These are phyloP conservation scores for Sporothrix variecibatus DNA, from an alignment of 2,329 filamentous ascomycete genomes.

Conservation along the genomic window DNA sequence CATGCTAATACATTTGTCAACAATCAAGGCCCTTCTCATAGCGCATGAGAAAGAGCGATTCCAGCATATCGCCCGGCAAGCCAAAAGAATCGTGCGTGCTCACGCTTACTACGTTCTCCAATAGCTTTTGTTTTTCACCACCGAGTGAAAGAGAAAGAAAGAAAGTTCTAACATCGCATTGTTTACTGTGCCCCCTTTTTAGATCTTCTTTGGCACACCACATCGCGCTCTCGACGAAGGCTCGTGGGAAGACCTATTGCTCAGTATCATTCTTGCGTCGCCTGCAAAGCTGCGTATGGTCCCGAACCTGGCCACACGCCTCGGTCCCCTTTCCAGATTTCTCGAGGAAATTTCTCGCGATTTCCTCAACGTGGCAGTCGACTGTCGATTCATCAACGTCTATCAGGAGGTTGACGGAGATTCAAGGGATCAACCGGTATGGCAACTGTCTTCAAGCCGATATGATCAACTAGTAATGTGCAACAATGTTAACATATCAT, in stretches of 20 bases:
- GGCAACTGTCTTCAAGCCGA: background rate
- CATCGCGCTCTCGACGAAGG: conserved; percentile 11
- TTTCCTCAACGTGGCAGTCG: background rate
- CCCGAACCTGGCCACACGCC: background rate
- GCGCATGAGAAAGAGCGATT: background rate
- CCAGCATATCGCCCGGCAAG: background rate
- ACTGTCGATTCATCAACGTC: background rate
- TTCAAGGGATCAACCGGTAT: conserved; percentile 1
- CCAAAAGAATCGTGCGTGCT: conserved; percentile 9
- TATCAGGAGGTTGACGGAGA: background rate
- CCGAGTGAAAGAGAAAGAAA: background rate
- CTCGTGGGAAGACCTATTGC: conserved; percentile 13
- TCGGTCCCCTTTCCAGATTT: background rate
- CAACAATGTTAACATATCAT: background rate
- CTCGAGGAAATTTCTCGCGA: background rate
- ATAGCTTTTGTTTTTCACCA: too few relatives aligned
- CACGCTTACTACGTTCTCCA: background rate
- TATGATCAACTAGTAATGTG: background rate
- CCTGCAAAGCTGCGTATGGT: conserved; percentile 7
- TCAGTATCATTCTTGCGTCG: conserved; percentile 9
- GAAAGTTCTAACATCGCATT: background rate
- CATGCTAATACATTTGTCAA: background rate
- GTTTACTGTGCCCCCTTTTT: background rate
- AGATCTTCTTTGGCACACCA: conserved; percentile 18
- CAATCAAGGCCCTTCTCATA: background rate